Evolutionary conservation across 2,329 filamentous ascomycete species (phyloP).

Genomic region (Sporothrix schenckii): DNA sequence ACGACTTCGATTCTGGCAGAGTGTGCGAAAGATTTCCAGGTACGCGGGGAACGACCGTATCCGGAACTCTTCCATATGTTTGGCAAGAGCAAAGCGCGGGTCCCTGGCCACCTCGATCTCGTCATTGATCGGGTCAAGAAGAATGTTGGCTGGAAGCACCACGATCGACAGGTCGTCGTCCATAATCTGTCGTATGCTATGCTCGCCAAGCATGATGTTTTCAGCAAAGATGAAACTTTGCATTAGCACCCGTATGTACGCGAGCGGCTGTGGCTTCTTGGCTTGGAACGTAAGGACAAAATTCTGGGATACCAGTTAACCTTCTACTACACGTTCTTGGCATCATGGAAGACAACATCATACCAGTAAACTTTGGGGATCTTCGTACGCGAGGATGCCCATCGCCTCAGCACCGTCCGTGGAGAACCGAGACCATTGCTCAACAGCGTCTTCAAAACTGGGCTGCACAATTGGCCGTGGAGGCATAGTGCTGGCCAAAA

Average conservation of each 20-base stretch:
- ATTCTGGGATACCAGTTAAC: conserved; percentile 51
- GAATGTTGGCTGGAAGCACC: conserved; percentile 69
- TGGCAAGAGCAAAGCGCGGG: conserved; percentile 71
- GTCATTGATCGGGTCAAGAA: conserved; percentile 75
- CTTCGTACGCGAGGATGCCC: conserved; percentile 67
- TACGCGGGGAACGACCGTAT: conserved; percentile 69
- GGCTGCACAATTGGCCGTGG: conserved; percentile 85
- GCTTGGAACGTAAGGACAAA: conserved; percentile 76
- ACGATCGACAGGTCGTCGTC: conserved; percentile 80
- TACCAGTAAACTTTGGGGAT: conserved; percentile 72
- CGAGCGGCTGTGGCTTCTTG: conserved; percentile 77
- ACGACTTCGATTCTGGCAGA: conserved; percentile 89
- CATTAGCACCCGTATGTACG: conserved; percentile 80
- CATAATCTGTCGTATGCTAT: conserved; percentile 73
- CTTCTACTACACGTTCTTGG: neutral
- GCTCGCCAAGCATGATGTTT: conserved; percentile 67
- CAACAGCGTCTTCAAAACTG: conserved; percentile 70
- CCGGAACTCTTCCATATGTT: conserved; percentile 71
- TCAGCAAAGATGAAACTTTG: conserved; percentile 75
- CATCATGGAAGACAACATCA: conserved; percentile 37
- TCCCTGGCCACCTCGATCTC: conserved; percentile 74
- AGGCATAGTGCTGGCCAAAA: conserved; percentile 88
- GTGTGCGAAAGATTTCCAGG: conserved; percentile 77
- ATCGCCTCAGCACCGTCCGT: conserved; percentile 71
- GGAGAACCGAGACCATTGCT: conserved; percentile 70